phyloP scores from a whole-genome alignment of 78 protist species.

The slime mould (Dictyostelium discoideum) region dicty_2.7 NC_007088.5:4130001-4130500 shows the following conservation, averaged over 20 bases:
- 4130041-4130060: background rate
- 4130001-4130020: background rate
- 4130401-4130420: background rate
- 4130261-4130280: no score
- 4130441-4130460: background rate
- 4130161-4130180: background rate
- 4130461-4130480: background rate
- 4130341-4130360: background rate
- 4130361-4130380: background rate
- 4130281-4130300: background rate
- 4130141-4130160: background rate
- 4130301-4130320: background rate
- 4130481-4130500: background rate
- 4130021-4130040: background rate
- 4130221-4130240: no score
- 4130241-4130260: no score
- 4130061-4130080: background rate
- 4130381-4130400: background rate
- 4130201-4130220: no score
- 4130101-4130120: background rate
- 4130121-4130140: background rate
- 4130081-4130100: background rate
- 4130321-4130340: background rate
- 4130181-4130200: no score
- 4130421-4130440: background rate